Evolutionary conservation across 805 yeast species (phyloP).

Genomic region (Yarrowia deformans): DNA sequence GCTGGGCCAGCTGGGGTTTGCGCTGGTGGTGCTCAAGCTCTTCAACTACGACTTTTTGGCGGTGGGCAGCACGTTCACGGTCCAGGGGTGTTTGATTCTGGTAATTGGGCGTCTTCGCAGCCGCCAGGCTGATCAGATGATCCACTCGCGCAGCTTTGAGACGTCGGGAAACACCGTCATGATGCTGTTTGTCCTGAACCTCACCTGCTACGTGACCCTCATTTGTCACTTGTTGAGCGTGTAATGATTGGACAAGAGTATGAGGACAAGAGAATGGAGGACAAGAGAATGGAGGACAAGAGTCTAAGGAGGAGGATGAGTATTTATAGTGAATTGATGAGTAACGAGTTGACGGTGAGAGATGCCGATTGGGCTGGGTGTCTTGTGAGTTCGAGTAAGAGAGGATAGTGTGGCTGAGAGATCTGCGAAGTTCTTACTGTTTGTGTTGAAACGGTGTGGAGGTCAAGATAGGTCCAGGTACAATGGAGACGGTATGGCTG

Average conservation of each 20-base stretch:
- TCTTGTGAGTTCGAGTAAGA: too few species aligned
- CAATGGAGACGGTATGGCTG: too few species aligned
- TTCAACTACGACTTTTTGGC: constrained; percentile 70
- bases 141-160: constrained; percentile 2
- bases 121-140: neutral
- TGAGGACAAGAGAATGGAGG: too few species aligned
- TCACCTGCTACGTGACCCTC: constrained; percentile 3
- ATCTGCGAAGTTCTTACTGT: too few species aligned
- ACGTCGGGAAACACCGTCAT: constrained; percentile 13
- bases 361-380: too few species aligned
- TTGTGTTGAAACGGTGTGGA: too few species aligned
- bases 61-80: constrained; percentile 69
- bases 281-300: too few species aligned
- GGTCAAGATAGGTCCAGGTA: too few species aligned
- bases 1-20: constrained; percentile 70
- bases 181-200: constrained; percentile 13
- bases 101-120: constrained; percentile 13
- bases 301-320: too few species aligned
- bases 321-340: too few species aligned
- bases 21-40: constrained; percentile 68
- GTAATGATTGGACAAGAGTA: neutral
- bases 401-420: too few species aligned
- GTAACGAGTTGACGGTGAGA: too few species aligned
- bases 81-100: constrained; percentile 57
- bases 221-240: constrained; percentile 14